These are phyloP conservation scores for Tremella yokohamensis DNA, from an alignment of 768 basidiomycete genomes.

Conservation along the genomic window DNA sequence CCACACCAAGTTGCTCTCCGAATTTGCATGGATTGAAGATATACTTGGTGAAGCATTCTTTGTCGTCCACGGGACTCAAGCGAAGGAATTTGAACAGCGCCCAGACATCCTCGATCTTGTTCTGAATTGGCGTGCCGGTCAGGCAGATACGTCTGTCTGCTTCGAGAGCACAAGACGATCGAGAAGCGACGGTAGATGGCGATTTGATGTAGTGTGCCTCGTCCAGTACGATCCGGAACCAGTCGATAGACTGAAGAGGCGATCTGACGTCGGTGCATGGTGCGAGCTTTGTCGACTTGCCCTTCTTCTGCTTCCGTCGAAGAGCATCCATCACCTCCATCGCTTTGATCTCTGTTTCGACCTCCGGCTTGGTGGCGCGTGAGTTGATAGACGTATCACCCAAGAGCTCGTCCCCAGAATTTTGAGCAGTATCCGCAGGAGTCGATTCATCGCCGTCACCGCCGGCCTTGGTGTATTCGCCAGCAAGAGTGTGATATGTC, in stretches of 20 bases:
- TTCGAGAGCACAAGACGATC: conserved; percentile 89
- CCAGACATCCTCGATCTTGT: conserved; percentile 96
- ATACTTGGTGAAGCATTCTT: conserved; percentile 85
- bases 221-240: conserved; percentile 92
- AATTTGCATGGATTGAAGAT: conserved; percentile 91
- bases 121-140: conserved; percentile 98
- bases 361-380: conserved; percentile 42
- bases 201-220: conserved; percentile 98
- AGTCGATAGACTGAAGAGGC: conserved; percentile 86
- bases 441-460: conserved; percentile 55
- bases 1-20: conserved; percentile 75
- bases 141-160: conserved; percentile 89
- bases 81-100: conserved; percentile 95
- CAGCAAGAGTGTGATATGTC: conserved; percentile 90
- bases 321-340: conserved; percentile 52
- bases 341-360: conserved; percentile 47
- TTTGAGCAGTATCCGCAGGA: conserved; percentile 42
- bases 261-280: conserved; percentile 59
- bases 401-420: conserved; percentile 63
- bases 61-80: conserved; percentile 86
- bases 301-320: conserved; percentile 60
- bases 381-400: conserved; percentile 62
- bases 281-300: conserved; percentile 55
- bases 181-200: conserved; percentile 84
- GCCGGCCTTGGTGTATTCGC: conserved; percentile 79